Evolutionary conservation across 768 basidiomycete genomes (phyloP).

Genomic region (Leucosporidium scottii): DNA sequence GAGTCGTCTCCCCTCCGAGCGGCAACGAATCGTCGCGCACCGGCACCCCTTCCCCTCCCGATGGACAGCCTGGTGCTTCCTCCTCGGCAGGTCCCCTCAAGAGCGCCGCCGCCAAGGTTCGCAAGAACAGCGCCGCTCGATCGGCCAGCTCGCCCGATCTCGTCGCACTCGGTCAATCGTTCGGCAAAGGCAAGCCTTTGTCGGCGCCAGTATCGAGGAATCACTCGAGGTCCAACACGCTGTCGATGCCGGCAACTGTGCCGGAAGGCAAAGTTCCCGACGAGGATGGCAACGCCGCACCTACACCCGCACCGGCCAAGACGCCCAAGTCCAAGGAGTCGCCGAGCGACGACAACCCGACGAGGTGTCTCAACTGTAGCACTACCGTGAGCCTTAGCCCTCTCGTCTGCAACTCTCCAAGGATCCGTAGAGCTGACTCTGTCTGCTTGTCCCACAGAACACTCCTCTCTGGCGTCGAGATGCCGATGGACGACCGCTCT

Average conservation of each 20-base stretch:
- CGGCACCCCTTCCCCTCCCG: conserved; percentile 9
- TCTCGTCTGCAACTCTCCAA: too few relatives aligned
- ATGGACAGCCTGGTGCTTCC: neutral
- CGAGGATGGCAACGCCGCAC: neutral
- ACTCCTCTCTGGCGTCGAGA: conserved; percentile 40
- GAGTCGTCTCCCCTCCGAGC: neutral
- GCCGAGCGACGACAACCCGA: conserved; percentile 10
- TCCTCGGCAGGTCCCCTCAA: neutral
- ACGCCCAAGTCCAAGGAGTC: neutral
- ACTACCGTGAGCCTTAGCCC: conserved; percentile 26
- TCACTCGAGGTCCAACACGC: conserved; percentile 28
- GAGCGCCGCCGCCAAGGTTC: neutral
- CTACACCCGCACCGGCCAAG: neutral
- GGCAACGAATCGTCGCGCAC: conserved; percentile 3
- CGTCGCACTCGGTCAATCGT: neutral
- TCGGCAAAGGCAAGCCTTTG: conserved; percentile 9
- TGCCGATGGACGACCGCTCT: conserved; percentile 36
- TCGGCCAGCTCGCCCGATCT: conserved; percentile 3
- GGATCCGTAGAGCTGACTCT: too few relatives aligned
- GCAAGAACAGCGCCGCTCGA: neutral
- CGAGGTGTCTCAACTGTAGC: conserved; percentile 35
- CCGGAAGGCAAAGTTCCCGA: conserved; percentile 20
- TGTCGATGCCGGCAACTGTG: conserved; percentile 21
- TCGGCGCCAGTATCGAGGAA: conserved; percentile 1
- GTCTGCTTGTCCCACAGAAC: conserved; percentile 14